Evolutionary conservation across 352 stramenopile genomes (phyloP).

Genomic region (Thraustochytrium striatum): DNA sequence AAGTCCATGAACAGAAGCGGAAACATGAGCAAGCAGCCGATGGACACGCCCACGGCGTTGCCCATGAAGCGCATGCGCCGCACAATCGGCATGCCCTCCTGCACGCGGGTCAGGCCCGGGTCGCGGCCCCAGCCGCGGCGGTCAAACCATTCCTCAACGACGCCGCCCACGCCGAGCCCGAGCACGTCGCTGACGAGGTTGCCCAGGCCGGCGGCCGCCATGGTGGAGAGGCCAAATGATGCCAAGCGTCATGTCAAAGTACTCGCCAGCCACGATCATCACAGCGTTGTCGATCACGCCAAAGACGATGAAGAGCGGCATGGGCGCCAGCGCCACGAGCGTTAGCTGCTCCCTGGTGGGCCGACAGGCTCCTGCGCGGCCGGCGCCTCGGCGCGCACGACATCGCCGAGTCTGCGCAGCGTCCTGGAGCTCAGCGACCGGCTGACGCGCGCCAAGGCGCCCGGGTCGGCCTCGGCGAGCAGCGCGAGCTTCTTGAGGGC

Average conservation of each 20-base stretch:
- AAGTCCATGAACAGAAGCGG: conserved; percentile 74
- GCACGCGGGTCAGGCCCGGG: conserved; percentile 67
- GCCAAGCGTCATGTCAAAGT: conserved; percentile 88
- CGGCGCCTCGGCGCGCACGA: not conserved
- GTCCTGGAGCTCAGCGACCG: not conserved
- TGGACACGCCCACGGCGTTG: conserved; percentile 70
- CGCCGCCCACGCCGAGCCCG: conserved; percentile 82
- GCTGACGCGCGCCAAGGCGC: conserved; percentile 11
- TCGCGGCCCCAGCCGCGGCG: conserved; percentile 66
- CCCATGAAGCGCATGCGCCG: conserved; percentile 70
- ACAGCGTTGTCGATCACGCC: conserved; percentile 74
- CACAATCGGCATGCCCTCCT: conserved; percentile 69
- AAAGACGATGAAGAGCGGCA: conserved; percentile 74
- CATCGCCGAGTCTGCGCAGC: not conserved
- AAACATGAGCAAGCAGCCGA: conserved; percentile 83
- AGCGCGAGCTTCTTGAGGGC: conserved; percentile 16
- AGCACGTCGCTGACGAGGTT: conserved; percentile 90
- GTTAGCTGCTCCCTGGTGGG: conserved; percentile 1
- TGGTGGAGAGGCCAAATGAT: conserved; percentile 89
- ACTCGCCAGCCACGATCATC: conserved; percentile 80
- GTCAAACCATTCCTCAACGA: conserved; percentile 74
- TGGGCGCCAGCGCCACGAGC: conserved; percentile 69
- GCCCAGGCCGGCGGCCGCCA: conserved; percentile 85
- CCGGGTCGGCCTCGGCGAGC: conserved; percentile 14
- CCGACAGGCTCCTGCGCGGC: not conserved